Conservation (phyloP, 768 basidiomycete genomes). For the Russula dissimulans region DNA sequence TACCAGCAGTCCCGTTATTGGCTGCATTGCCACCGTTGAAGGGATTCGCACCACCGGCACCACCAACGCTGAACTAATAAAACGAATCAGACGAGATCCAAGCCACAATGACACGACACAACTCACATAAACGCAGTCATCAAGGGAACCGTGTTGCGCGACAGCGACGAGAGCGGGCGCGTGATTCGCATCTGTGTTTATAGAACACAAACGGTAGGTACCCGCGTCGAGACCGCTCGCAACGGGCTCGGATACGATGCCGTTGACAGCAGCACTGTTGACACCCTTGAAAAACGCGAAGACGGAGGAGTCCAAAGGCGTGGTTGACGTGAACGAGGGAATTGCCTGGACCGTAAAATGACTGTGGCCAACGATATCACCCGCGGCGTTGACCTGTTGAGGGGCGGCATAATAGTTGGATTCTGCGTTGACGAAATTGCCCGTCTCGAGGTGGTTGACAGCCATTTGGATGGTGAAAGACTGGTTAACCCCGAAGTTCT, state of each 20-base stretch:
- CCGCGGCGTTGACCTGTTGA: constrained; percentile 38
- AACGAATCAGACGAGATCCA: neutral
- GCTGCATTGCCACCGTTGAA: neutral
- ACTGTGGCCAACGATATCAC: constrained; percentile 49
- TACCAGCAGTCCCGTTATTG: neutral
- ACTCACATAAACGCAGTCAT: constrained; percentile 34
- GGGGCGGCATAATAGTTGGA: constrained; percentile 48
- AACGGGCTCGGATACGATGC: constrained; percentile 32
- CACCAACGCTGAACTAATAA: constrained; percentile 8
- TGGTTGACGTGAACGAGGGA: constrained; percentile 38
- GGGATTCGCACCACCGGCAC: neutral
- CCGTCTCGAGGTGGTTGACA: constrained; percentile 38
- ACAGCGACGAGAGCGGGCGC: constrained; percentile 31
- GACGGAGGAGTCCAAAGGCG: constrained; percentile 37
- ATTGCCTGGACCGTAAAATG: constrained; percentile 55
- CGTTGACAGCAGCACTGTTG: constrained; percentile 37
- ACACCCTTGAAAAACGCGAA: constrained; percentile 56
- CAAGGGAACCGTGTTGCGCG: constrained; percentile 35
- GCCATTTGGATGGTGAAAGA: constrained; percentile 47
- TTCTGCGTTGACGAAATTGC: constrained; percentile 48
- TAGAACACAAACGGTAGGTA: constrained; percentile 33
- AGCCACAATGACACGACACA: neutral
- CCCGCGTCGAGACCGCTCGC: constrained; percentile 37
- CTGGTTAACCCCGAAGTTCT: constrained; percentile 34
- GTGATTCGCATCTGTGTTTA: constrained; percentile 41